Evolutionary conservation across 176 grass and related monocot species (phyloP), one percentile per base, ranked within the genome.

Genomic region (Olyra latifolia): DNA sequence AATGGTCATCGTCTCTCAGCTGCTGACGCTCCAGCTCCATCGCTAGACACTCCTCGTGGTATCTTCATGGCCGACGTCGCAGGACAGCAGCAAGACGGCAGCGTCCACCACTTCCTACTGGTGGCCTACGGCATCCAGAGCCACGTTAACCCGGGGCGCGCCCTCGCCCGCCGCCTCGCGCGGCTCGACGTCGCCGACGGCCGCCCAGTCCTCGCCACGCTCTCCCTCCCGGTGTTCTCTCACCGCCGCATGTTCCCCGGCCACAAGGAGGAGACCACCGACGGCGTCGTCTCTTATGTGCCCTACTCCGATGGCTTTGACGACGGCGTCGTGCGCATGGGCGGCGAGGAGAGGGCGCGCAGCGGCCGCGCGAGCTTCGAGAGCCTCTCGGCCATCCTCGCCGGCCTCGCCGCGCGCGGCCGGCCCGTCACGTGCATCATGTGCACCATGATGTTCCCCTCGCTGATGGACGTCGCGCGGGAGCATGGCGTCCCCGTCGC

Each of bases 231-330:
- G 10, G 29, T 91, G 20, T 85, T 72, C 4, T 72, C 4, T 16
- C 89, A 91, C 72, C 77, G 48, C 41, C 78, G 29, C 20, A 78
- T 91, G 81, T 88, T 91, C 39, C 78, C 76, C 17, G 17, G 35
- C 1, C 35, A 80, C 19, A 81, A 91, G 35, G 39, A 77, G 14
- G 76, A 87, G 49, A 66, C 77, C 54, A 4, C 49, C 10, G 85
- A 84, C 35, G 89, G 81, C 67, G 20, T 71, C 12, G 17, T 91
- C 43, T 81, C 77, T 53, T 85, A 84, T 56, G 4, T 84, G 23
- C 78, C 86, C 8, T 78, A 84, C 81, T 86, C 82, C 16, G 86
- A 88, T 25, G 90, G 86, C 54, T 85, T 49, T 48, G 70, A 72
- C 64, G 0, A 42, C 64, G 39, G 64, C 9, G 41, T 22, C 38